phyloP scores from a whole-genome alignment of 208 protist species.

The Trypanosoma vivax region DNA sequence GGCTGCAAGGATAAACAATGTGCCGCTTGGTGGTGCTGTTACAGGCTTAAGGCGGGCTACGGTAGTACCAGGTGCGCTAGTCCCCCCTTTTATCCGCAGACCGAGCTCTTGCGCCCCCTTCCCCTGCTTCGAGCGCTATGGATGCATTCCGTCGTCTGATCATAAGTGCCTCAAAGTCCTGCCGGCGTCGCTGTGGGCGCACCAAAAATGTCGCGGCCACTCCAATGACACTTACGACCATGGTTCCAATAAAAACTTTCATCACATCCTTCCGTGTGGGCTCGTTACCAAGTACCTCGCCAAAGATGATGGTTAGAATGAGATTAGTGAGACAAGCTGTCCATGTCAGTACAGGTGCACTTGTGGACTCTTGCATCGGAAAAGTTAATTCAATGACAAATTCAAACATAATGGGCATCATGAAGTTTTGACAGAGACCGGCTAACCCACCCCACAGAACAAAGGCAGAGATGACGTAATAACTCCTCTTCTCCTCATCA shows the following conservation, averaged over 20 bases:
- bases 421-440: slow-evolving; percentile 68
- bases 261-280: slow-evolving; percentile 32
- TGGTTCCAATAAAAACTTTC: slow-evolving; percentile 51
- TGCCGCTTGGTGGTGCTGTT: no score
- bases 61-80: no score
- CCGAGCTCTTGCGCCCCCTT: no score
- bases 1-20: no score
- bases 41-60: no score
- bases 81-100: slow-evolving; percentile 1
- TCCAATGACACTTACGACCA: slow-evolving; percentile 48
- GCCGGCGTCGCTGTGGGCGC: slow-evolving; percentile 32
- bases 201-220: slow-evolving; percentile 33
- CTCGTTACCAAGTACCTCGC: slow-evolving; percentile 44
- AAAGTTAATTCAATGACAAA: slow-evolving; percentile 80
- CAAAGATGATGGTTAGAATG: slow-evolving; percentile 49
- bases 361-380: slow-evolving; percentile 63
- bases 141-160: slow-evolving; percentile 15
- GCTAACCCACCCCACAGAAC: slow-evolving; percentile 51
- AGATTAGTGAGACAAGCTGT: slow-evolving; percentile 59
- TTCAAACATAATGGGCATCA: slow-evolving; percentile 81
- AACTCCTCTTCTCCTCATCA: slow-evolving; percentile 23
- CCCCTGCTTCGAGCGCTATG: slow-evolving; percentile 14
- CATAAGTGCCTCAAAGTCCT: slow-evolving; percentile 47
- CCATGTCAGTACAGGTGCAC: slow-evolving; percentile 62
- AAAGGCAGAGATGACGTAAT: slow-evolving; percentile 44